Evolutionary conservation across 2,329 filamentous ascomycete species (phyloP), one percentile per base, ranked within the genome.

Genomic region (Venturiaceae sp.): DNA sequence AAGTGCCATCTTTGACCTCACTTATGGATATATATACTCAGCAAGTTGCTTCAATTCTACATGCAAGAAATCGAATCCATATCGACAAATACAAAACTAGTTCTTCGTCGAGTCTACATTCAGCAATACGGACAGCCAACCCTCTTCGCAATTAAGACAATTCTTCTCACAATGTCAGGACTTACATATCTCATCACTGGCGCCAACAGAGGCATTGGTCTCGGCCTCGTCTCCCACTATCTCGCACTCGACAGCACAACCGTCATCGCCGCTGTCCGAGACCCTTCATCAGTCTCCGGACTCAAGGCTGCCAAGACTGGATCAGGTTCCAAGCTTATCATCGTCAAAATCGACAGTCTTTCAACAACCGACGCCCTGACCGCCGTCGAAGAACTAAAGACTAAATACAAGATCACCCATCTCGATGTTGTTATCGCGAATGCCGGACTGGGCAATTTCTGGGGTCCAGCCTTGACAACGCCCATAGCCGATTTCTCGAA

Each of bases 401-500:
- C 23, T 5, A 55, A 56, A 19, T 37, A 50, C 6, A 11, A 39
- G n/a, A 62, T 62, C 53, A 21, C 21, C 1, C 30, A 52, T 32
- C 34, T 62, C 26, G 61, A 62, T 36, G 57, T 61, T 19, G 61
- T 62, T 9, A 59, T 62, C 41, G 39, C 55, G 13, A 58, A 46
- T 53, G 61, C 61, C 21, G 61, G 58, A 7, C 55, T 61, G 53
- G 52, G 21, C 30, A 59, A 16, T 14, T 13, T 14, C 19, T 34
- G 16, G 39, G 56, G 14, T 11, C 44, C 56, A 41, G 26, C 7
- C 23, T 55, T 41, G 16, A 23, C 34, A 16, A 56, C 64, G 8
- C 58, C 68, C 28, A 60, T 67, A 14, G 57, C 64, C 8, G 64
- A 62, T 58, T 26, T 76, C 0, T 44, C 58, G 16, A 60, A 66